These are phyloP conservation scores for Alternaria ventricosa DNA, from an alignment of 2,329 filamentous ascomycete genomes.

Conservation along the genomic window DNA sequence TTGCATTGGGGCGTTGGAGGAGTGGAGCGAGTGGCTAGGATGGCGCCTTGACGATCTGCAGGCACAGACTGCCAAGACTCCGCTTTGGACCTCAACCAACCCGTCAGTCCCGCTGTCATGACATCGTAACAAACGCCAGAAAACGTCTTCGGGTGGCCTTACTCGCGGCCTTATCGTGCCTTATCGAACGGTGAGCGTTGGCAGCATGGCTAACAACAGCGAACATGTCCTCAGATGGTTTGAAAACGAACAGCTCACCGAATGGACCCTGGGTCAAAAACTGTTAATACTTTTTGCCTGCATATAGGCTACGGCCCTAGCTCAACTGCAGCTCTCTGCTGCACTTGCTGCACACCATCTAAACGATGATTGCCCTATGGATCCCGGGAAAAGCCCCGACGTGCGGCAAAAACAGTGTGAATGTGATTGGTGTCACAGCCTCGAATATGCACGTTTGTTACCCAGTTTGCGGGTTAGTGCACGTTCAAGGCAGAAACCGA, in stretches of 20 bases:
- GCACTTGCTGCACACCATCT: not conserved
- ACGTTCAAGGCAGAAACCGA: conserved; percentile 25
- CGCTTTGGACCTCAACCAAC: conserved; percentile 20
- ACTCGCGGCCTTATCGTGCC: not conserved
- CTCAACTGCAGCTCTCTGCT: conserved; percentile 15
- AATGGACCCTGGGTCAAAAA: not conserved
- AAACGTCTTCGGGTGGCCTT: not conserved
- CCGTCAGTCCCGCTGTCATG: conserved; percentile 6
- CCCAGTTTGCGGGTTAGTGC: conserved; percentile 28
- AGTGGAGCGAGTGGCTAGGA: conserved; percentile 26
- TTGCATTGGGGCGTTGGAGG: conserved; percentile 25
- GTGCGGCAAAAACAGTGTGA: not conserved
- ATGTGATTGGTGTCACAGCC: conserved; percentile 34
- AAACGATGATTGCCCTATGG: conserved; percentile 4
- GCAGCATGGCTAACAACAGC: not conserved
- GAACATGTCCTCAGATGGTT: not conserved
- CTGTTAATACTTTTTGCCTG: conserved; percentile 19
- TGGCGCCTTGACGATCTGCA: conserved; percentile 25
- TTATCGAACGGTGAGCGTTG: not conserved
- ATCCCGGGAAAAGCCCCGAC: conserved; percentile 4
- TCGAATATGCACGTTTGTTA: conserved; percentile 29
- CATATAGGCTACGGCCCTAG: conserved; percentile 22
- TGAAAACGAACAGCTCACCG: not conserved
- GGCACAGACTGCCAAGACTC: conserved; percentile 27
- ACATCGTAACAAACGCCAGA: not conserved